Conservation (phyloP, 345 rosid genomes). For the Eucalyptus rudis region DNA sequence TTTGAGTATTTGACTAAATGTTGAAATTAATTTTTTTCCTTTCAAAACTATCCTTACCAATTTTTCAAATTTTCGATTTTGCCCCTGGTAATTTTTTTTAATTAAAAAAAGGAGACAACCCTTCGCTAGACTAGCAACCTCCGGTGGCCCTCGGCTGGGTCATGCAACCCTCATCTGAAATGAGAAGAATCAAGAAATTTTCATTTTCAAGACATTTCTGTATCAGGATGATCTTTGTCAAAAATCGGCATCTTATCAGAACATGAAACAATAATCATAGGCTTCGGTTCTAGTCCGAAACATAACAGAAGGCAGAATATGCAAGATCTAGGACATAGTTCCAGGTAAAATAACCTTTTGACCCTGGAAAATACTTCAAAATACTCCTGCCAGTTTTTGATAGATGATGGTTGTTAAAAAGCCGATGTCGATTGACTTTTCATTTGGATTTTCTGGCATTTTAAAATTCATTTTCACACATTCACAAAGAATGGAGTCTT, state of each 20-base stretch:
- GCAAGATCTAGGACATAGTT: neutral
- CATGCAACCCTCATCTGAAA: no score
- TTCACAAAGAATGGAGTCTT: neutral
- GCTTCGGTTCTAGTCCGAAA: neutral
- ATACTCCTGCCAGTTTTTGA: neutral
- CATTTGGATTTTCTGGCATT: neutral
- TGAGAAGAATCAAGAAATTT: neutral
- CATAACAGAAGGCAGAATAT: neutral
- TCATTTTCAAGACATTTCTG: neutral
- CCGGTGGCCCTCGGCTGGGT: no score
- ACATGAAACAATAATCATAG: neutral
- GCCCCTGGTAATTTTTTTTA: no score
- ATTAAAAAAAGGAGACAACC: no score
- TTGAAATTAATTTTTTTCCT: no score
- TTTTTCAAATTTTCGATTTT: no score
- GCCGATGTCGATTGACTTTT: neutral
- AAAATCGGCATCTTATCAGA: neutral
- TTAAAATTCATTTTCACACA: neutral
- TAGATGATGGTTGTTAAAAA: neutral
- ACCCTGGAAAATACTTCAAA: neutral
- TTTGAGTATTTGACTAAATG: no score
- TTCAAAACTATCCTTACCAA: no score
- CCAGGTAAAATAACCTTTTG: neutral
- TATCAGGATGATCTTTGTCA: neutral
- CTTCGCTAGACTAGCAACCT: no score